A percentile compares a stretch with the other conserved stretches of the same genome.
Evolutionary conservation across 2,329 filamentous ascomycete genomes (phyloP).

Genomic region (Apiospora kogelbergensis): DNA sequence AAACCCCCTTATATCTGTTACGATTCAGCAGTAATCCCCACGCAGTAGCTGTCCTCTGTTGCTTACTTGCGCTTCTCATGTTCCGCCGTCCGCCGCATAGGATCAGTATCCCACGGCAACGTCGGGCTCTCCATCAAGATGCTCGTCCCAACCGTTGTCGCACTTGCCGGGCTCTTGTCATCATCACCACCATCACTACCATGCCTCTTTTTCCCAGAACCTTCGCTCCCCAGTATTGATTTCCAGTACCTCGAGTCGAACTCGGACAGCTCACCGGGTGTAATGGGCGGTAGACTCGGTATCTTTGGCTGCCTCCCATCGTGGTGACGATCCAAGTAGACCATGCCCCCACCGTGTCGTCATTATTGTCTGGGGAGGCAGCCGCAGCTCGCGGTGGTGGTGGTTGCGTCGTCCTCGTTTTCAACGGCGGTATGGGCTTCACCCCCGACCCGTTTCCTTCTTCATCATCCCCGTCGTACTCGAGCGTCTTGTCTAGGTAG

Average conservation of each 20-base stretch:
- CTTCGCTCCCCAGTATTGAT: background rate
- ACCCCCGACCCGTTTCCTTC: background rate
- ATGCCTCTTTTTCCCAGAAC: background rate
- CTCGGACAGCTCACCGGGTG: slow-evolving; percentile 10
- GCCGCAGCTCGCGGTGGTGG: background rate
- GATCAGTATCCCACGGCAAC: background rate
- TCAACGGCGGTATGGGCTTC: background rate
- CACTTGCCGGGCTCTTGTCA: background rate
- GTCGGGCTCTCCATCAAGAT: background rate
- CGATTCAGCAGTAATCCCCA: background rate
- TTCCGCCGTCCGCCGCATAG: background rate
- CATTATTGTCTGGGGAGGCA: background rate
- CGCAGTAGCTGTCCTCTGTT: background rate
- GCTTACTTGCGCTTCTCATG: background rate
- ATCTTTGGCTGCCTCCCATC: background rate
- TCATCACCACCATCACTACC: background rate
- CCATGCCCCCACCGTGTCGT: background rate
- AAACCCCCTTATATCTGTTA: too few relatives aligned
- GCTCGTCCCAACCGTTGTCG: background rate
- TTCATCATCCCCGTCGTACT: background rate
- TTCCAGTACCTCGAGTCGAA: slow-evolving; percentile 13
- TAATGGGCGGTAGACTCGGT: slow-evolving; percentile 10
- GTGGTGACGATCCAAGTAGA: background rate
- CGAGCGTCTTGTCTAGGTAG: background rate
- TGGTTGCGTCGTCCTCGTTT: background rate